Evolutionary conservation across 495 filamentous ascomycete species (phyloP), one percentile per base, ranked within the genome.

Genomic region (Penicillium waksmanii): DNA sequence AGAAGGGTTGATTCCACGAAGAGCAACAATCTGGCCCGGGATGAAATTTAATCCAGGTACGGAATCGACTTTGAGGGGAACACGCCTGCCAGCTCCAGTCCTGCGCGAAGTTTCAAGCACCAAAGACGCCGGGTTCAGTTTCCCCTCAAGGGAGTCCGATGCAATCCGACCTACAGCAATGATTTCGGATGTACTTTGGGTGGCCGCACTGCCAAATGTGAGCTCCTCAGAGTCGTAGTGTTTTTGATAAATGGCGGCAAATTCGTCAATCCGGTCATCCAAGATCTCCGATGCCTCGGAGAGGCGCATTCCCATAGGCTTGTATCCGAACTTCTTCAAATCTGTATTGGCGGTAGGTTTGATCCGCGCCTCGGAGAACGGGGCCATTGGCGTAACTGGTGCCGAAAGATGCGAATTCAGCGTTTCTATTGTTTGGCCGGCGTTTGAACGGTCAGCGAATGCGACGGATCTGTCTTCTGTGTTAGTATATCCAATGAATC

Each of bases 221-320:
- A 85, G 78, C 49, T 95, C 89, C 11, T 92, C 87, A 13, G 96
- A 82, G 17, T 85, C 77, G 71, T 95, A 83, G 65, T 92, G 80
- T 23, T 85, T 83, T 76, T 89, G 85, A n/a, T 96, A 82, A 3
- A 90, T 69, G 3, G 69, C 68, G 61, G 84, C 79, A 62, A 97
- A 96, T 33, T 91, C 91, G 56, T 98, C 95, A 72, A 98, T 97
- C 44, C 94, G 85, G 70, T 97, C 93, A 69, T 98, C 95, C 6
- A 96, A 80, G 53, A 96, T 89, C 73, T 97, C 93, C 3, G 93
- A 93, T 2, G 91, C 87, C 65, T 97, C 93, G 5, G 91, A 91
- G 12, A 93, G 82, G 62, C 95, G 96, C 92, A 96, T 96, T 31
- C 91, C 89, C 77, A 97, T 89, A 0, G 92, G 88, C 64, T 92